Conservation (phyloP, 2,329 filamentous ascomycete genomes). For the Talaromyces pinophilus region DNA sequence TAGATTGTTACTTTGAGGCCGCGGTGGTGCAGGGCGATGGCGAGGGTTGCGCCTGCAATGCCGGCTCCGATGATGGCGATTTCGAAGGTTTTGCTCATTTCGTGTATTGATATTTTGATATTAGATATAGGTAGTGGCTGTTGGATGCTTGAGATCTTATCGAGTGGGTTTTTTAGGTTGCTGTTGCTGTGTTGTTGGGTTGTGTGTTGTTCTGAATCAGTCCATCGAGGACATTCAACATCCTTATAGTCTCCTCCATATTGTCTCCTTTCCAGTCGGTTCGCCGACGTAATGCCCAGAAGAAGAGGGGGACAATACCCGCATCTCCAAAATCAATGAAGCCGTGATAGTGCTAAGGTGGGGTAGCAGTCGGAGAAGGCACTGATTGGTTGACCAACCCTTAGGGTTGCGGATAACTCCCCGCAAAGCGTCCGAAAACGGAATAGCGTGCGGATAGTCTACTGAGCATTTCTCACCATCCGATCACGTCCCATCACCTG, state of each 20-base stretch:
- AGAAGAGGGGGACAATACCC: neutral
- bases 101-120: neutral
- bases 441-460: neutral
- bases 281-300: neutral
- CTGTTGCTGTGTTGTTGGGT: neutral
- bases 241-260: neutral
- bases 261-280: neutral
- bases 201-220: neutral
- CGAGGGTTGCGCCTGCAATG: conserved; percentile 42
- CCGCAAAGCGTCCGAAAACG: neutral
- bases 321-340: neutral
- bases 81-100: conserved; percentile 10
- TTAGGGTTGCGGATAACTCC: neutral
- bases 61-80: conserved; percentile 45
- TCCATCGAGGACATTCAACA: neutral
- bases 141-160: neutral
- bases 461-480: neutral
- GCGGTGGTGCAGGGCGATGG: conserved; percentile 40
- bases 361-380: neutral
- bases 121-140: neutral
- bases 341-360: neutral
- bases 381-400: neutral
- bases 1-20: conserved; percentile 26
- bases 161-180: neutral
- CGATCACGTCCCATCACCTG: neutral